A percentile compares a stretch with the other conserved stretches of the same genome.
Evolutionary conservation across 2,329 filamentous ascomycete genomes (phyloP).

Genomic region (Monilinia vaccinii-corymbosi): DNA sequence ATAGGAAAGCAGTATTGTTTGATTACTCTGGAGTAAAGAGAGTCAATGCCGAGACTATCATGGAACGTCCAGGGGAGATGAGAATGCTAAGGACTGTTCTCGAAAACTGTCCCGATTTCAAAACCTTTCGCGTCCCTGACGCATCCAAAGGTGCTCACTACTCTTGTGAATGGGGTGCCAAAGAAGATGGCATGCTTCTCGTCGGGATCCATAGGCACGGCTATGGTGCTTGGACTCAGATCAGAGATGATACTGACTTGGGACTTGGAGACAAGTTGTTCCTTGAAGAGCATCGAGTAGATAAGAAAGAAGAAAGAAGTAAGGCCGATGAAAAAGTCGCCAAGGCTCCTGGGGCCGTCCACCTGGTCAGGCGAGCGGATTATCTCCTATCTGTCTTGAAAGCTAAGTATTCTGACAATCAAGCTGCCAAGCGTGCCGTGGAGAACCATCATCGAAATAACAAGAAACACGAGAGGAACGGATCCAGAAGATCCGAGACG

Average conservation of each 20-base stretch:
- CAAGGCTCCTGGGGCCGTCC: constrained; percentile 93
- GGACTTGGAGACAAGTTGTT: constrained; percentile 87
- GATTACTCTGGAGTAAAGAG: constrained; percentile 91
- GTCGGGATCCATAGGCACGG: constrained; percentile 89
- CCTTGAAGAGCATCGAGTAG: constrained; percentile 94
- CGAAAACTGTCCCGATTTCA: constrained; percentile 56
- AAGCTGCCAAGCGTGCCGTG: constrained; percentile 65
- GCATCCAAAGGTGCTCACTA: constrained; percentile 90
- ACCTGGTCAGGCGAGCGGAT: constrained; percentile 87
- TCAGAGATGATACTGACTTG: constrained; percentile 83
- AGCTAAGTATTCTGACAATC: constrained; percentile 70
- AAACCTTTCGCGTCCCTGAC: constrained; percentile 77
- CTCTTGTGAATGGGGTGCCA: constrained; percentile 81
- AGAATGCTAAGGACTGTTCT: constrained; percentile 72
- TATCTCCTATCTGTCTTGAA: constrained; percentile 93
- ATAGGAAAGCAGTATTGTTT: constrained; percentile 93
- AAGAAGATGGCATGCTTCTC: constrained; percentile 94
- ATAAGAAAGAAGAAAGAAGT: constrained; percentile 87
- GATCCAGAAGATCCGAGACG: constrained; percentile 50
- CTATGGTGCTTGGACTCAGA: constrained; percentile 91
- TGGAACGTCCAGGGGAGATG: constrained; percentile 85
- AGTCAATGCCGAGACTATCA: constrained; percentile 89
- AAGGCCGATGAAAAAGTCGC: constrained; percentile 62
- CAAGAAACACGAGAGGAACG: constrained; percentile 59
- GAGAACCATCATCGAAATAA: constrained; percentile 95